Conservation (phyloP, 164 flowering plant species). For the Vitis labrusca region DNA sequence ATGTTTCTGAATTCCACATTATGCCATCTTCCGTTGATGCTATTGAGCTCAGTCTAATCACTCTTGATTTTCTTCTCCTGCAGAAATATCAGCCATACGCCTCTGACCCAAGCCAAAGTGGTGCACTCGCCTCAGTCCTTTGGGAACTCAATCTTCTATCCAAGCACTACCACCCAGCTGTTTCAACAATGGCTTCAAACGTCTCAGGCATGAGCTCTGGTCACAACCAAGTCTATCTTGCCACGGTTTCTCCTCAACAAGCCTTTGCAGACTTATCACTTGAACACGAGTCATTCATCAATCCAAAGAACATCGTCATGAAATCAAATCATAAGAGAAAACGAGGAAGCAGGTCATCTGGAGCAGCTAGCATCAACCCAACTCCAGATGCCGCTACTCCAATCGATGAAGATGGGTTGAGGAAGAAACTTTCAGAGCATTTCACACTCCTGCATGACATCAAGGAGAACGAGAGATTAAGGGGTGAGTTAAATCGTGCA, state of each 20-base stretch:
- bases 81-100: constrained; percentile 86
- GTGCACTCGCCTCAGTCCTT: constrained; percentile 83
- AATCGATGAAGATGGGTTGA: constrained; percentile 45
- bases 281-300: constrained; percentile 42
- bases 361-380: neutral
- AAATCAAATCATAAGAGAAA: constrained; percentile 46
- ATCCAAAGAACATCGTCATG: constrained; percentile 15
- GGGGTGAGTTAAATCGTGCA: constrained; percentile 51
- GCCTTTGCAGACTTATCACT: constrained; percentile 61
- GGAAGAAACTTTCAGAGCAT: constrained; percentile 56
- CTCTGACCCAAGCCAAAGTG: constrained; percentile 71
- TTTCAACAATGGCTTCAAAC: constrained; percentile 58
- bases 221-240: constrained; percentile 51
- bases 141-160: constrained; percentile 78
- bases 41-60: neutral
- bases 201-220: constrained; percentile 46
- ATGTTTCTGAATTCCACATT: no score
- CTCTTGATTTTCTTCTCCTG: neutral
- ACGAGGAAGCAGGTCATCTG: constrained; percentile 23
- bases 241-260: constrained; percentile 58
- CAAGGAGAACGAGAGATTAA: constrained; percentile 58
- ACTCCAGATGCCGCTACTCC: neutral
- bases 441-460: constrained; percentile 56
- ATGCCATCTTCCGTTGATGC: no score
- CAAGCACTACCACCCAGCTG: constrained; percentile 72